These are phyloP conservation scores for Rickenella mellea DNA, from an alignment of 768 basidiomycete genomes.

Conservation along the genomic window DNA sequence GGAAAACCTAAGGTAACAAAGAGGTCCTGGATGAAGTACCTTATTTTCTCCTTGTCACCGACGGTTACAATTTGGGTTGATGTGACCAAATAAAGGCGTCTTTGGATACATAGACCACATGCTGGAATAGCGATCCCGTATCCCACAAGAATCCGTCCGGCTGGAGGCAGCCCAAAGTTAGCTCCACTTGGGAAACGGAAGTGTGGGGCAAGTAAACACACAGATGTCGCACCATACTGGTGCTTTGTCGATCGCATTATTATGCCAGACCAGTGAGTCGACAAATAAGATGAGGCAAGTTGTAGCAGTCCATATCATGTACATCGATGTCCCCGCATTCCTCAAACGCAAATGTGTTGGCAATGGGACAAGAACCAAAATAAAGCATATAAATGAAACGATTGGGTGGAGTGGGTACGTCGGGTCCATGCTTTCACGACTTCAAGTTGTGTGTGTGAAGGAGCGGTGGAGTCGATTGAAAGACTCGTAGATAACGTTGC, in stretches of 20 bases:
- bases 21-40: too few species aligned
- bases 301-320: conserved; percentile 23
- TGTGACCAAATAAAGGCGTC: conserved; percentile 28
- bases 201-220: conserved; percentile 21
- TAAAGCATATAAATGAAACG: conserved; percentile 27
- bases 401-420: conserved; percentile 24
- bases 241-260: conserved; percentile 17
- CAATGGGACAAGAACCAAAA: conserved; percentile 36
- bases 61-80: too few species aligned
- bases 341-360: conserved; percentile 53
- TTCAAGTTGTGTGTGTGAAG: too few species aligned
- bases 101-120: not conserved
- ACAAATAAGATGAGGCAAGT: conserved; percentile 18
- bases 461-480: too few species aligned
- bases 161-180: too few species aligned
- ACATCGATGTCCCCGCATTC: conserved; percentile 23
- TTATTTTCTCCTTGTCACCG: too few species aligned
- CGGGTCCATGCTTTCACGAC: conserved; percentile 11
- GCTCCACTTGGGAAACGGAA: too few species aligned
- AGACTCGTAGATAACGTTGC: too few species aligned
- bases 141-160: not conserved
- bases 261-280: conserved; percentile 29
- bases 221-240: conserved; percentile 52
- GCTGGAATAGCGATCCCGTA: not conserved
- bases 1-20: not conserved